These are phyloP conservation scores for Raphidocelis subcapitata DNA, from an alignment of 139 green algal species.

Conservation along the genomic window DNA sequence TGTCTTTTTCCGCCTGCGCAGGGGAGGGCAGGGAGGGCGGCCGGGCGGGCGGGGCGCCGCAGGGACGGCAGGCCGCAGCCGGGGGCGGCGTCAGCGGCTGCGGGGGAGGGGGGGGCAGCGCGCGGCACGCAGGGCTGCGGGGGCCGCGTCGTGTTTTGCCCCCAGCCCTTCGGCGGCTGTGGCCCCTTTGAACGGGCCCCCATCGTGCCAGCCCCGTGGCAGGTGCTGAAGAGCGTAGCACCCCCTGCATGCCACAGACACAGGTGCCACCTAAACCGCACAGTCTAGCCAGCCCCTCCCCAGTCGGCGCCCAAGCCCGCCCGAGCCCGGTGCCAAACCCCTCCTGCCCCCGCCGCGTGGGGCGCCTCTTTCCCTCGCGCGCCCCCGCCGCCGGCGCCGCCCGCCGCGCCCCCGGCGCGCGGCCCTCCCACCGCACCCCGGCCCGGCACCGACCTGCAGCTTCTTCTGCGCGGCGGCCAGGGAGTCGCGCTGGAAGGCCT, in stretches of 20 bases:
- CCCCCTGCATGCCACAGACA: too few species aligned
- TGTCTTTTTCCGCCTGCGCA: conserved; percentile 22
- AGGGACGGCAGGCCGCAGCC: background rate
- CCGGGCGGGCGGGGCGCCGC: background rate
- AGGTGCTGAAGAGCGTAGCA: too few species aligned
- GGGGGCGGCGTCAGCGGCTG: background rate
- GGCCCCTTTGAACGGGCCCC: too few species aligned
- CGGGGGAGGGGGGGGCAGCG: too few species aligned
- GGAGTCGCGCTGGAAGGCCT: conserved; percentile 64
- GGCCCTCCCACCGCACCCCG: background rate
- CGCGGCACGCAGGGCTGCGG: too few species aligned
- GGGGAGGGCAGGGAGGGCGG: background rate
- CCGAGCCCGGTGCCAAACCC: background rate
- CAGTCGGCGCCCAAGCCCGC: background rate
- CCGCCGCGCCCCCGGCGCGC: background rate
- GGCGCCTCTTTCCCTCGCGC: background rate
- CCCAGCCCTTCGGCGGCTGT: too few species aligned
- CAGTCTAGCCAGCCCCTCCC: background rate
- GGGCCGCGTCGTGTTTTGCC: too few species aligned
- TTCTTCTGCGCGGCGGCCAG: conserved; percentile 51
- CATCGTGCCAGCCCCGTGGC: too few species aligned
- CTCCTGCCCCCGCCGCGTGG: background rate
- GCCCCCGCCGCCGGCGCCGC: background rate
- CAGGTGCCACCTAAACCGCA: background rate
- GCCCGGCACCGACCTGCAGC: conserved; percentile 47